Percentiles rank a stretch among this genome's conserved stretches.
These are phyloP conservation scores for Ophiocordyceps camponoti-floridani DNA, from an alignment of 2,329 filamentous ascomycete species.

Conservation along the genomic window DNA sequence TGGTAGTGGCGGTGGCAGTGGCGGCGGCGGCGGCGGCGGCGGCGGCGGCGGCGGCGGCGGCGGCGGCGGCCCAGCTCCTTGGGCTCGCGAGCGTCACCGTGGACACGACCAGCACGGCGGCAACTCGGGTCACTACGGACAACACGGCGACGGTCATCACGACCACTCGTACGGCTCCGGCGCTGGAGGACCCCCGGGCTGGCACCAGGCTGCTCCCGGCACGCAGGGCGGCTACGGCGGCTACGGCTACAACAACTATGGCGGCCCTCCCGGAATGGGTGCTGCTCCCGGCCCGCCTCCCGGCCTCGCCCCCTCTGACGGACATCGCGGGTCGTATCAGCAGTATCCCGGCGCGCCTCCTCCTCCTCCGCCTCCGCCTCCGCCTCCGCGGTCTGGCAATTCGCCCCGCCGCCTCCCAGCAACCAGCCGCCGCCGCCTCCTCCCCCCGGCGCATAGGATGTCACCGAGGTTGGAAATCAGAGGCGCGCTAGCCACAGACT, in stretches of 20 bases:
- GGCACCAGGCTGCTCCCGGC: conserved; percentile 31
- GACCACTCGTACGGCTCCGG: conserved; percentile 1
- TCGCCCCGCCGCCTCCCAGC: conserved; percentile 46
- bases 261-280: conserved; percentile 15
- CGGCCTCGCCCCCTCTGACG: conserved; percentile 28
- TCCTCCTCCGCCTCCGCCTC: conserved; percentile 40
- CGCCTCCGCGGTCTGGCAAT: conserved; percentile 26
- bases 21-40: conserved; percentile 9
- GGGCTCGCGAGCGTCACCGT: conserved; percentile 41
- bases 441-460: conserved; percentile 32
- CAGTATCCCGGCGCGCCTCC: conserved; percentile 34
- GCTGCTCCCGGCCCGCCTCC: conserved; percentile 23
- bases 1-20: conserved; percentile 15
- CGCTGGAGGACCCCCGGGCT: conserved; percentile 20
- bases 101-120: conserved; percentile 20
- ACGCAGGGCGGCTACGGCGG: conserved; percentile 38
- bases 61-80: conserved; percentile 28
- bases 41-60: conserved; percentile 8
- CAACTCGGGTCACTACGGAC: conserved; percentile 5
- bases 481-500: background rate
- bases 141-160: background rate
- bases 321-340: conserved; percentile 48
- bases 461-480: background rate
- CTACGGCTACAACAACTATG: conserved; percentile 30
- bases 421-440: conserved; percentile 47